phyloP scores from a whole-genome alignment of 129 eudicot genomes.

The Pittosporum tobira region DNA sequence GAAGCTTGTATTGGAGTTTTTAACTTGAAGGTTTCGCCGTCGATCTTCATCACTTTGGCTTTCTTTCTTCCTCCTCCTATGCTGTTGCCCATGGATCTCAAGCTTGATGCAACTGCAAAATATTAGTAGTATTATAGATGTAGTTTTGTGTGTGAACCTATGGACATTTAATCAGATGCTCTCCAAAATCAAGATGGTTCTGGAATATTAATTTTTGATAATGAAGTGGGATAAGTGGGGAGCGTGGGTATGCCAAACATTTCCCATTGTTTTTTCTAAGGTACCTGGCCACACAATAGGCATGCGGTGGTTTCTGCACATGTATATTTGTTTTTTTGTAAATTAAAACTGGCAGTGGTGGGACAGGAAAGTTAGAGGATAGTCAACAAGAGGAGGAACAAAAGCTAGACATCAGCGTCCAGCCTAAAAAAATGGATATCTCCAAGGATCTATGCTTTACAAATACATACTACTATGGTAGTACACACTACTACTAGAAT shows the following conservation, averaged over 20 bases:
- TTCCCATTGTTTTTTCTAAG: neutral
- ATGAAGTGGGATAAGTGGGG: constrained; percentile 12
- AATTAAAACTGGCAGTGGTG: too few relatives aligned
- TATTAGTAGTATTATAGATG: too few relatives aligned
- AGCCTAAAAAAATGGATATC: too few relatives aligned
- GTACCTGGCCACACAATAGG: too few relatives aligned
- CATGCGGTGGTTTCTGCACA: too few relatives aligned
- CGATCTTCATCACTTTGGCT: constrained; percentile 66
- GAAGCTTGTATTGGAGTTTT: constrained; percentile 34
- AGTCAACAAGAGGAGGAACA: too few relatives aligned
- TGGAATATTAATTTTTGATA: constrained; percentile 7
- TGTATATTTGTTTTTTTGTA: too few relatives aligned
- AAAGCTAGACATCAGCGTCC: too few relatives aligned
- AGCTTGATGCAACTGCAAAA: neutral
- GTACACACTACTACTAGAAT: too few relatives aligned
- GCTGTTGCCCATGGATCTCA: constrained; percentile 56
- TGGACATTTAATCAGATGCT: neutral
- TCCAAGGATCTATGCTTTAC: too few relatives aligned
- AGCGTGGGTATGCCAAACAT: neutral
- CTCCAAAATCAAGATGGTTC: neutral
- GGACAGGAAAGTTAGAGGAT: too few relatives aligned
- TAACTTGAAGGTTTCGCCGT: constrained; percentile 52
- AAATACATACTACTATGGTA: too few relatives aligned
- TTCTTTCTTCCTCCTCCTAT: constrained; percentile 33
- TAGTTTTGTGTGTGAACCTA: neutral